Evolutionary conservation across 2,329 filamentous ascomycete genomes (phyloP), one percentile per base, ranked within the genome.

Genomic region (Beauveria sp.): DNA sequence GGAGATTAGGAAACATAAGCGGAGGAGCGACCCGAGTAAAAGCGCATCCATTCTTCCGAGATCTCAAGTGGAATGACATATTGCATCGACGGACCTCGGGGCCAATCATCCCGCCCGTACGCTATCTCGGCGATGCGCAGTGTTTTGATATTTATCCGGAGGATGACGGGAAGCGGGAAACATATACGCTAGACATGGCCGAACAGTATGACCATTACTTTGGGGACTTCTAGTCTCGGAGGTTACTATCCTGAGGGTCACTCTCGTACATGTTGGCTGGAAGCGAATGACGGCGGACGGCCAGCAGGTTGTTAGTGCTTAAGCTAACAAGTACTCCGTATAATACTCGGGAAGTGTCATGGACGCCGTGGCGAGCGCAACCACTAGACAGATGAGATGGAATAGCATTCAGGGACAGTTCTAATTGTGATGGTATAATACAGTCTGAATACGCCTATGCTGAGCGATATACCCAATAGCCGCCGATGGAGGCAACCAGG

Each of bases 101-200:
- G 0, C 89, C 89, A 5, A 92, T 93, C 66, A 80, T 90, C 57
- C 90, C 89, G n/a, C 87, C 88, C 60, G 77, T 93, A 34, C 80
- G 87, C 26, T 88, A 85, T 55, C 82, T 86, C 0, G 89, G 88
- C 38, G 90, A 93, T 69, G 87, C 90, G 20, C 83, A 89, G 69
- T 93, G 91, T 72, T 95, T 93, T 69, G 90, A 93, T 69, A 81
- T 87, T 48, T 95, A 93, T 68, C 88, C 90, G n/a, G 88, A 91
- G 63, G 88, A 92, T 69, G 85, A 88, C 63, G 83, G 80, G 60
- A 80, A 81, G 53, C 78, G 83, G 61, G 86, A 89, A 45, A 76
- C 79, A 61, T 93, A 92, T 69, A 89, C 87, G 3, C 80, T 84
- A 48, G 88, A 91, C 50, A 79, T 91, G 80, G 79, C 80, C 40